Evolutionary conservation across 2,329 filamentous ascomycete genomes (phyloP).

Genomic region (Stagonosporopsis cucurbitacearum): DNA sequence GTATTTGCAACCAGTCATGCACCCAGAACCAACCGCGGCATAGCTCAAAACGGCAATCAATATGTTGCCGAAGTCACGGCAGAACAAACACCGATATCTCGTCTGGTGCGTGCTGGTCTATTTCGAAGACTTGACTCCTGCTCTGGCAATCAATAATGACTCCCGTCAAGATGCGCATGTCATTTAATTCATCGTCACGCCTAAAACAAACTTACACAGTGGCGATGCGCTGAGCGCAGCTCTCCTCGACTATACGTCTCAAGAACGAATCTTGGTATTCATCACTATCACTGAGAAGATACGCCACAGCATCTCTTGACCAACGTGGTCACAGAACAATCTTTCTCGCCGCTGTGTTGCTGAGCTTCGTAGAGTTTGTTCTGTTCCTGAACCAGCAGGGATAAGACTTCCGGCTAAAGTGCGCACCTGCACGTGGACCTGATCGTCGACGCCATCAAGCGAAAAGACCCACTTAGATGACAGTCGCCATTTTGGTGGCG

Average conservation of each 20-base stretch:
- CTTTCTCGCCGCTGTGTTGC: conserved; percentile 27
- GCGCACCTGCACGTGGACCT: conserved; percentile 28
- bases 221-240: neutral
- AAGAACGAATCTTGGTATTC: neutral
- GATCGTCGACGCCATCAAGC: conserved; percentile 28
- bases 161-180: neutral
- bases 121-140: conserved; percentile 7
- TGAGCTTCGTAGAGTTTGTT: conserved; percentile 16
- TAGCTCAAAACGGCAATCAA: conserved; percentile 19
- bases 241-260: neutral
- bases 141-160: conserved; percentile 21
- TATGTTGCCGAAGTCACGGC: conserved; percentile 13
- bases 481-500: conserved; percentile 16
- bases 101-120: conserved; percentile 4
- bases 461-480: conserved; percentile 20
- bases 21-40: conserved; percentile 27
- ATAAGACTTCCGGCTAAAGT: conserved; percentile 29
- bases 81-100: conserved; percentile 4
- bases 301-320: neutral
- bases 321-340: neutral
- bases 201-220: neutral
- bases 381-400: conserved; percentile 22
- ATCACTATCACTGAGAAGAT: neutral
- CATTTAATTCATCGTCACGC: neutral
- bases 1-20: conserved; percentile 21